Percentiles rank a stretch among this genome's conserved stretches.
These are phyloP conservation scores for Mycena capillaripes DNA, from an alignment of 768 basidiomycete genomes.

Conservation along the genomic window DNA sequence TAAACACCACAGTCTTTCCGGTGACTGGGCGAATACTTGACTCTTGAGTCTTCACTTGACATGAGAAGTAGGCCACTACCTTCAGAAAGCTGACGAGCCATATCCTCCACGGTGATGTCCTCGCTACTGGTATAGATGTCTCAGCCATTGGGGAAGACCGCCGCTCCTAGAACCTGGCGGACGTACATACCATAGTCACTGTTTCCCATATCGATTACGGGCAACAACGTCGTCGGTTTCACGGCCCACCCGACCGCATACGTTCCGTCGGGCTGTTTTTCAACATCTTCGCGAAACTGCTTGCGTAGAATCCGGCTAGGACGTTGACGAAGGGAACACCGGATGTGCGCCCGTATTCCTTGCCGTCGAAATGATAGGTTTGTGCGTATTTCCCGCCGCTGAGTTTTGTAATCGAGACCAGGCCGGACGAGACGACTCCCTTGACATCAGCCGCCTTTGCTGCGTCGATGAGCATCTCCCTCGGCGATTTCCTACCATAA, in stretches of 20 bases:
- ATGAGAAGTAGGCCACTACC: not conserved
- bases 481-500: not conserved
- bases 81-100: conserved; percentile 3
- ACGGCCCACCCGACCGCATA: not conserved
- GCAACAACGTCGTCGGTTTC: not conserved
- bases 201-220: conserved; percentile 1
- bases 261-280: not conserved
- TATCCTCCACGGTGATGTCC: not conserved
- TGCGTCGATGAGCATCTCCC: not conserved
- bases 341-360: not conserved
- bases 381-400: not conserved
- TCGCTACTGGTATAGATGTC: not conserved
- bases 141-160: not conserved
- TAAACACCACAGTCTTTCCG: conserved; percentile 9
- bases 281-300: not conserved
- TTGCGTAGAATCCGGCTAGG: not conserved
- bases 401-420: not conserved
- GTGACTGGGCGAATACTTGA: not conserved
- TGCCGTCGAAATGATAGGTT: not conserved
- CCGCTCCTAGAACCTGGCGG: not conserved
- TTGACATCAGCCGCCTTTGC: not conserved
- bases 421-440: not conserved
- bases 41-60: not conserved
- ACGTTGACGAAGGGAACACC: not conserved
- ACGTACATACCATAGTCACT: not conserved